Percentiles rank a stretch among this genome's conserved stretches.
Evolutionary conservation across 371 early-diverging fungal species (phyloP).

Genomic region (Rhizopus stolonifer): DNA sequence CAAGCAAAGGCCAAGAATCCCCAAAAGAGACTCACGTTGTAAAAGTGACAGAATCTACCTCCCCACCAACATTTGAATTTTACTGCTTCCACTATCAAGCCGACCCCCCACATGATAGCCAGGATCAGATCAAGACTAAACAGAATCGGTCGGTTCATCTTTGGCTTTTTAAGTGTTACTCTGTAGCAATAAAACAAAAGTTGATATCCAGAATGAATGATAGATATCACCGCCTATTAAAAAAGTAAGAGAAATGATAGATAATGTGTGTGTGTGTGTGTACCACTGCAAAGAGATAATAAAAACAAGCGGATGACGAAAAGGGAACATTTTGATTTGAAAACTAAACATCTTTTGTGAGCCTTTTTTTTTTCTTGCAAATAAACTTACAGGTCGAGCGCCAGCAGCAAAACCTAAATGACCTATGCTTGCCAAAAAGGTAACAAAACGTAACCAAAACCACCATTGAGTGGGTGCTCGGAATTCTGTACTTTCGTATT

Average conservation of each 20-base stretch:
- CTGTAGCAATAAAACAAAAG: slow-evolving; percentile 44
- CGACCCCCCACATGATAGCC: slow-evolving; percentile 51
- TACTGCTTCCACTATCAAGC: slow-evolving; percentile 50
- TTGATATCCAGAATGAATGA: slow-evolving; percentile 40
- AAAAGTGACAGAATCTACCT: slow-evolving; percentile 50
- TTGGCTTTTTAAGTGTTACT: slow-evolving; percentile 32
- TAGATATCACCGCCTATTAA: slow-evolving; percentile 43
- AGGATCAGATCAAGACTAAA: slow-evolving; percentile 45
- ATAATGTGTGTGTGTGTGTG: slow-evolving; percentile 2
- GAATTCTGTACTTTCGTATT: slow-evolving; percentile 12
- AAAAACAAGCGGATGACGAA: slow-evolving; percentile 34
- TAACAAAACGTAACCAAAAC: slow-evolving; percentile 32
- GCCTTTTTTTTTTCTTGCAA: no score
- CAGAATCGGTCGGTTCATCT: slow-evolving; percentile 47
- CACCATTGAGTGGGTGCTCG: slow-evolving; percentile 28
- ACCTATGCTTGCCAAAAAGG: slow-evolving; percentile 37
- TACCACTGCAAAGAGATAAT: slow-evolving; percentile 46
- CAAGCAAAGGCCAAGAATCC: slow-evolving; percentile 46
- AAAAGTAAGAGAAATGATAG: background rate
- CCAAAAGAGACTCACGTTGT: slow-evolving; percentile 56
- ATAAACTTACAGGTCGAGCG: slow-evolving; percentile 46
- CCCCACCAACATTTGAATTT: slow-evolving; percentile 43
- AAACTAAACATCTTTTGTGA: slow-evolving; percentile 22
- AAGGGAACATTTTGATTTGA: slow-evolving; percentile 38
- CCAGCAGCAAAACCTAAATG: slow-evolving; percentile 51